phyloP scores from a whole-genome alignment of 805 yeast genomes.

The Komagataella populi region DNA sequence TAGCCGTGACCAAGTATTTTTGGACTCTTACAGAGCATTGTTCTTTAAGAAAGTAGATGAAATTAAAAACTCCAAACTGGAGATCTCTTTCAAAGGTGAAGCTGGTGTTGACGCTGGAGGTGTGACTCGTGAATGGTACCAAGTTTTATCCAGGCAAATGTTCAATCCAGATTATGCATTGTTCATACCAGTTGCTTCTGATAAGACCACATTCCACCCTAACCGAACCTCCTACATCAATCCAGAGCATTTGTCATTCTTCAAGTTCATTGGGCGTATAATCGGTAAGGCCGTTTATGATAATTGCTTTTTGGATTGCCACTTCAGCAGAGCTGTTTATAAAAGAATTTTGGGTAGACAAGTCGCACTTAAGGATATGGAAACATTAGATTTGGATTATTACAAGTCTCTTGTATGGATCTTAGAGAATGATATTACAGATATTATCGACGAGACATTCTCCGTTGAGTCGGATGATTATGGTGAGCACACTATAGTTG shows the following conservation, averaged over 20 bases:
- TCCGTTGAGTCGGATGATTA: conserved; percentile 88
- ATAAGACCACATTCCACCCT: conserved; percentile 90
- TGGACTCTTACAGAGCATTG: conserved; percentile 76
- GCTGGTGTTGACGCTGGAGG: conserved; percentile 99
- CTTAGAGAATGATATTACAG: conserved; percentile 93
- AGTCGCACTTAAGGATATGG: conserved; percentile 87
- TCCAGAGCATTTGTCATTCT: conserved; percentile 86
- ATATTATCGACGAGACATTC: conserved; percentile 87
- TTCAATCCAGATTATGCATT: conserved; percentile 91
- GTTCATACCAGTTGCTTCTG: conserved; percentile 83
- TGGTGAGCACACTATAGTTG: conserved; percentile 78
- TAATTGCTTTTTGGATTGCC: conserved; percentile 77
- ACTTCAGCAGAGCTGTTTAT: conserved; percentile 90
- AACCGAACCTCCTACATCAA: conserved; percentile 85
- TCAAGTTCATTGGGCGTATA: conserved; percentile 86
- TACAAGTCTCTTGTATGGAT: conserved; percentile 91
- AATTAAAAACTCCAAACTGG: conserved; percentile 58
- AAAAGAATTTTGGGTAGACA: conserved; percentile 69
- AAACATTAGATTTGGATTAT: conserved; percentile 82
- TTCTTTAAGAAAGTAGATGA: conserved; percentile 70
- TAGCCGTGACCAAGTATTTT: conserved; percentile 80
- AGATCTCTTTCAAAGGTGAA: conserved; percentile 81
- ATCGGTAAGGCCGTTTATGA: conserved; percentile 93
- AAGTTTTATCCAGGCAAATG: conserved; percentile 86
- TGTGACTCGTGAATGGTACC: conserved; percentile 94